Conservation (phyloP, 257 asterid genomes). For the Salvia hispanica region DNA sequence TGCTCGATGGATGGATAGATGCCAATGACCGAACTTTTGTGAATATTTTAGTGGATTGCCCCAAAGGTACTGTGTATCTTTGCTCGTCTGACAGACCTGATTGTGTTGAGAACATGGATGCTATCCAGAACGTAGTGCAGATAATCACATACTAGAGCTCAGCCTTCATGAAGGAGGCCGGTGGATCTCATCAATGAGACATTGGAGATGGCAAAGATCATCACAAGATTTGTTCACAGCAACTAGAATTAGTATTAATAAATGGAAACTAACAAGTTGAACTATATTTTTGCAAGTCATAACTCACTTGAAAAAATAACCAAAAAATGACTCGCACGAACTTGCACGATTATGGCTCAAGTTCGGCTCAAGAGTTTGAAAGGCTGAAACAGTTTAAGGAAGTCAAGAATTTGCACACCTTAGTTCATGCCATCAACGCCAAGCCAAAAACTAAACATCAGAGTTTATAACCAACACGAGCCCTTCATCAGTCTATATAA, state of each 20-base stretch:
- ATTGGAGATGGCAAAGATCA: constrained; percentile 47
- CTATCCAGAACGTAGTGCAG: constrained; percentile 50
- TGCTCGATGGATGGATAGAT: constrained; percentile 65
- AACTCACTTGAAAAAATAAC: too few relatives aligned
- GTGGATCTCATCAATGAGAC: constrained; percentile 39
- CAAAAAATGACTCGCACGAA: too few relatives aligned
- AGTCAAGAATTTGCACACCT: too few relatives aligned
- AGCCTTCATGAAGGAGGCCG: constrained; percentile 49
- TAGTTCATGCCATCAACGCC: too few relatives aligned
- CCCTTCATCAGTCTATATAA: neutral
- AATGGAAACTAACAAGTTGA: too few relatives aligned
- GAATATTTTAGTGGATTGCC: constrained; percentile 54
- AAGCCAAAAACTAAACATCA: too few relatives aligned
- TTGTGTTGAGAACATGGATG: constrained; percentile 28
- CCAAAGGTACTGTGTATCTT: constrained; percentile 55
- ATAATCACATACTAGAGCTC: constrained; percentile 50
- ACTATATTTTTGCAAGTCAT: too few relatives aligned
- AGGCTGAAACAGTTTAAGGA: too few relatives aligned
- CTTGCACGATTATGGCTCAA: too few relatives aligned
- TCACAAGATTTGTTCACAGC: constrained; percentile 44
- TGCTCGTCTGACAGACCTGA: constrained; percentile 45
- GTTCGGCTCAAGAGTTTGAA: too few relatives aligned
- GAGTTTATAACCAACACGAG: too few relatives aligned
- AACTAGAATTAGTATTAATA: neutral
- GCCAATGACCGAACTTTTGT: constrained; percentile 38